phyloP scores from a whole-genome alignment of 768 basidiomycete species.

The Lactarius sanguifluus region DNA sequence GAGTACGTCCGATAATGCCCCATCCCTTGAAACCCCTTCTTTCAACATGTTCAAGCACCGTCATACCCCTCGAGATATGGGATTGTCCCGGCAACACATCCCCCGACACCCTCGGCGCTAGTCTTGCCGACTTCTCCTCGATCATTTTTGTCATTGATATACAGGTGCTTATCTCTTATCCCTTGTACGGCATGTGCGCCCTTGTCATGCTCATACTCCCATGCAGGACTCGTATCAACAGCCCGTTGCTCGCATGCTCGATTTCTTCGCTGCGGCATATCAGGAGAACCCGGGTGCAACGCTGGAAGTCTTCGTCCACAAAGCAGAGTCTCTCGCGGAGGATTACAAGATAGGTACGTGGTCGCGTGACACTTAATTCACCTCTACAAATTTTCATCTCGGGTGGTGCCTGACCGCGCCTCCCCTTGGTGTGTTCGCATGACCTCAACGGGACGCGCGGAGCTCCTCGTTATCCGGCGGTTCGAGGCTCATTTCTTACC shows the following conservation, averaged over 20 bases:
- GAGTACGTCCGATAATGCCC: slow-evolving; percentile 59
- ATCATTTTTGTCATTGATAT: slow-evolving; percentile 96
- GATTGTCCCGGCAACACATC: slow-evolving; percentile 89
- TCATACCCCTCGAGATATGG: slow-evolving; percentile 93
- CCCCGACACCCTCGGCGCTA: slow-evolving; percentile 70
- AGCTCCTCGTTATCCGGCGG: neutral
- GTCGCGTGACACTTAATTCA: slow-evolving; percentile 19
- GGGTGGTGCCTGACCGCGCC: slow-evolving; percentile 10
- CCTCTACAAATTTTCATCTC: slow-evolving; percentile 6
- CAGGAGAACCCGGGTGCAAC: slow-evolving; percentile 72
- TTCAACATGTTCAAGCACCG: slow-evolving; percentile 53
- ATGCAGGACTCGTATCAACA: slow-evolving; percentile 78
- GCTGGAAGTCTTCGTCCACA: slow-evolving; percentile 93
- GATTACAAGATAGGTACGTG: slow-evolving; percentile 83
- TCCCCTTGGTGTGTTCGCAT: slow-evolving; percentile 1
- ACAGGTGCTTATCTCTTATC: slow-evolving; percentile 45
- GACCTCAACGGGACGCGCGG: slow-evolving; percentile 4
- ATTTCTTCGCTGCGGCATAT: slow-evolving; percentile 77
- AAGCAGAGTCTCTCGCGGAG: slow-evolving; percentile 87
- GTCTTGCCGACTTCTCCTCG: slow-evolving; percentile 76
- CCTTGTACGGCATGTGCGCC: slow-evolving; percentile 8
- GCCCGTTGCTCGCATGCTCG: slow-evolving; percentile 77
- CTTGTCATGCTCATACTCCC: slow-evolving; percentile 1
- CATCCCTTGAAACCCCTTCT: slow-evolving; percentile 4
- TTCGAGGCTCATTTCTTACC: slow-evolving; percentile 12